Evolutionary conservation across 805 yeast genomes (phyloP).

Genomic region (Teunomyces kruisii): DNA sequence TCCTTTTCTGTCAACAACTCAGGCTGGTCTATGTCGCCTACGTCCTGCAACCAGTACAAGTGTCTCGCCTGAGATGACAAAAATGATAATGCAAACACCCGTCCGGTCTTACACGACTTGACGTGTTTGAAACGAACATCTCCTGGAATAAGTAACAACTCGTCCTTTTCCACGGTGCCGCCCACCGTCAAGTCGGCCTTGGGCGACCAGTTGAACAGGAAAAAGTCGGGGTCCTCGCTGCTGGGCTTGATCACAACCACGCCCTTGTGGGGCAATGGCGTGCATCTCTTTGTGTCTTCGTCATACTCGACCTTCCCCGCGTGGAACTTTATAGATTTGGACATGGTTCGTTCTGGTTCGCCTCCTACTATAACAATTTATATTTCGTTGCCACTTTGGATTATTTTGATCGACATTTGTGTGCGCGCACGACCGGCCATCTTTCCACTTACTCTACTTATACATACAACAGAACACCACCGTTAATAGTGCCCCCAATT

Average conservation of each 20-base stretch:
- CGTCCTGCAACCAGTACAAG: conserved; percentile 77
- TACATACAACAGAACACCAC: not conserved
- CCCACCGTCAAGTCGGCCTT: conserved; percentile 47
- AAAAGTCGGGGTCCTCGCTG: conserved; percentile 71
- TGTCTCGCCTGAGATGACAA: conserved; percentile 60
- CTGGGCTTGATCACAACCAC: conserved; percentile 57
- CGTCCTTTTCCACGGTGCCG: conserved; percentile 50
- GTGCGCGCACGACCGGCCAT: conserved; percentile 5
- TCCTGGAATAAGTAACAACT: conserved; percentile 76
- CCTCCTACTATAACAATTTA: too few species aligned
- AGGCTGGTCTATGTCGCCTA: conserved; percentile 60
- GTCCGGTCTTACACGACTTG: conserved; percentile 68
- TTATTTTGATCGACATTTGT: not conserved
- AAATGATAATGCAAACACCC: conserved; percentile 70
- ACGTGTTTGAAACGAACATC: conserved; percentile 79
- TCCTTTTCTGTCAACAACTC: conserved; percentile 61
- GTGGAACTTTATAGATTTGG: conserved; percentile 53
- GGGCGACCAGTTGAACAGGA: conserved; percentile 72
- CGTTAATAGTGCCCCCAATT: not conserved
- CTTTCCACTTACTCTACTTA: not conserved
- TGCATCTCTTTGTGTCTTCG: conserved; percentile 59
- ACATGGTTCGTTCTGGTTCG: conserved; percentile 6
- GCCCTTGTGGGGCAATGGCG: conserved; percentile 74
- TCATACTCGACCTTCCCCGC: conserved; percentile 77
- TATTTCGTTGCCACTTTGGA: conserved; percentile 2